Percentiles rank a stretch among this genome's conserved stretches.
Evolutionary conservation across 2,329 filamentous ascomycete species (phyloP).

Genomic region (Ophiocordyceps unilateralis): DNA sequence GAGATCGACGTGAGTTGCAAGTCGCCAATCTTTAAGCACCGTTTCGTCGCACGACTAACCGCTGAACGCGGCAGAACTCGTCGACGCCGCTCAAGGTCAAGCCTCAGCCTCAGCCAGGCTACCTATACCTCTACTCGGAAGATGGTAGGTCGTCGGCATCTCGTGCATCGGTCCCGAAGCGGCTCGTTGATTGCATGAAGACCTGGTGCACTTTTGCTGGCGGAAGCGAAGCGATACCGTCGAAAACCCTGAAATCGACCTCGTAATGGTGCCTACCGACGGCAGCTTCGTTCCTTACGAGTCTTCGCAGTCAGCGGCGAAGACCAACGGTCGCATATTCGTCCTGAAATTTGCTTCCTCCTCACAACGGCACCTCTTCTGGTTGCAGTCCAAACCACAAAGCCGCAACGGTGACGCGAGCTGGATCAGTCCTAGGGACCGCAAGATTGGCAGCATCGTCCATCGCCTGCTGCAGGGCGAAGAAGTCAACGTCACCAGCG

Average conservation of each 20-base stretch:
- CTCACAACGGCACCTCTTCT: conserved; percentile 83
- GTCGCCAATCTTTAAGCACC: conserved; percentile 1
- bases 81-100: conserved; percentile 53
- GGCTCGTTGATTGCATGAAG: conserved; percentile 21
- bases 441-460: conserved; percentile 77
- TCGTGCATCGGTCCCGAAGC: neutral
- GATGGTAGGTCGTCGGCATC: conserved; percentile 41
- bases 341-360: conserved; percentile 87
- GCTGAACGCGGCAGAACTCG: conserved; percentile 15
- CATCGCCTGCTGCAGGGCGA: conserved; percentile 74
- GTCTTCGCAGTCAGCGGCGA: conserved; percentile 36
- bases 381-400: conserved; percentile 86
- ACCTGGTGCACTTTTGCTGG: conserved; percentile 96
- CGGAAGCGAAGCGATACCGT: conserved; percentile 56
- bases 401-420: conserved; percentile 47
- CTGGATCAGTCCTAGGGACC: conserved; percentile 72
- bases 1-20: conserved; percentile 52
- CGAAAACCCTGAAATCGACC: conserved; percentile 63
- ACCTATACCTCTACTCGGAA: conserved; percentile 82
- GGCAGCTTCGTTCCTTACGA: conserved; percentile 75
- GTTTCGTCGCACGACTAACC: conserved; percentile 6
- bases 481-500: conserved; percentile 60
- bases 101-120: conserved; percentile 57
- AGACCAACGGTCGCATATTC: conserved; percentile 80
- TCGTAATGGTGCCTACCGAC: conserved; percentile 86